These are phyloP conservation scores for Biscogniauxia marginata DNA, from an alignment of 2,329 filamentous ascomycete species.

Conservation along the genomic window DNA sequence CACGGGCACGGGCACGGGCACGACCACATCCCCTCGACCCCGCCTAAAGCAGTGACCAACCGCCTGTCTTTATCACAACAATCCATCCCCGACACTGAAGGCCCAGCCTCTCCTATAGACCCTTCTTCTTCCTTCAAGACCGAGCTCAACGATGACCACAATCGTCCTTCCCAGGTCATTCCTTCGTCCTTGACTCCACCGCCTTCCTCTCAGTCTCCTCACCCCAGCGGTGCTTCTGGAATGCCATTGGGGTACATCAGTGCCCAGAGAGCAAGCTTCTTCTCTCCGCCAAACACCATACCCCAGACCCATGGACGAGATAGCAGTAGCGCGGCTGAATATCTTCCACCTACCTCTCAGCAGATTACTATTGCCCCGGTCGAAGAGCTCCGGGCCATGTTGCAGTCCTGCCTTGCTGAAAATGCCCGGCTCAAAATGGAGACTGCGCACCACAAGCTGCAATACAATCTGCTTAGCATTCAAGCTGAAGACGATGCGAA, in stretches of 20 bases:
- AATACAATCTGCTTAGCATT: conserved; percentile 79
- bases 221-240: conserved; percentile 26
- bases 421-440: conserved; percentile 71
- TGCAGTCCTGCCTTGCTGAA: conserved; percentile 54
- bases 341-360: conserved; percentile 45
- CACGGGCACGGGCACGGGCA: too few relatives aligned
- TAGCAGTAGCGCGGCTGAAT: conserved; percentile 34
- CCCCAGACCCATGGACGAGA: conserved; percentile 14
- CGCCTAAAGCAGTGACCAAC: conserved; percentile 15
- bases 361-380: conserved; percentile 52
- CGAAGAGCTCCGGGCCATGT: conserved; percentile 57
- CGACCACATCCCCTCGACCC: conserved; percentile 28
- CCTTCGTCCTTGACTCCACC: conserved; percentile 59
- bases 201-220: conserved; percentile 51
- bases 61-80: conserved; percentile 44
- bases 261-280: conserved; percentile 48
- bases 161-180: conserved; percentile 44
- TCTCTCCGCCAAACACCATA: conserved; percentile 54
- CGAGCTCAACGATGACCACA: conserved; percentile 48
- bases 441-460: conserved; percentile 85
- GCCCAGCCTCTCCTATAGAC: conserved; percentile 52
- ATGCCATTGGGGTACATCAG: conserved; percentile 33
- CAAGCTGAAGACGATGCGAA: conserved; percentile 84
- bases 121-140: conserved; percentile 48
- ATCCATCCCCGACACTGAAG: conserved; percentile 58